Percentiles rank a stretch among this genome's conserved stretches.
These are phyloP conservation scores for Theobroma cacao DNA, from an alignment of 345 rosid species.

Conservation along the genomic window DNA sequence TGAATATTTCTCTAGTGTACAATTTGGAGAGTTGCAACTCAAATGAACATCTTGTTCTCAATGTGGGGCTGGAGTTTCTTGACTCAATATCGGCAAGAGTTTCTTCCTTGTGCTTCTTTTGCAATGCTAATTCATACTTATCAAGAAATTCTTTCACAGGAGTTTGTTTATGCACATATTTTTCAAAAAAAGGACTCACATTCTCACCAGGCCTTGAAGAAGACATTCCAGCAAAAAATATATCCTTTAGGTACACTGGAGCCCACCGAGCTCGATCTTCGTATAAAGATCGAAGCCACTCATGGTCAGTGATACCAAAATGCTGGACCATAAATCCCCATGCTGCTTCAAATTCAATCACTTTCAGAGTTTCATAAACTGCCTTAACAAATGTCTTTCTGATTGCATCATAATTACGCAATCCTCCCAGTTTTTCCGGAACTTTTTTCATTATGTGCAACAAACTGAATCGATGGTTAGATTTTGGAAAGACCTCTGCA, in stretches of 20 bases:
- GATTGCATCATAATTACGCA: constrained; percentile 49
- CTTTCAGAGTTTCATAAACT: constrained; percentile 54
- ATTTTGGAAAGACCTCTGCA: constrained; percentile 54
- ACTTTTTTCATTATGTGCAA: constrained; percentile 48
- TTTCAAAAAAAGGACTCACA: constrained; percentile 55
- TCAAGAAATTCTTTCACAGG: constrained; percentile 90
- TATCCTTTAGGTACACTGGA: constrained; percentile 78
- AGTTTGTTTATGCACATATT: constrained; percentile 69
- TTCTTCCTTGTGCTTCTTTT: constrained; percentile 75
- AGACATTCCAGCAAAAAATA: constrained; percentile 61
- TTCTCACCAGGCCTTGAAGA: constrained; percentile 52
- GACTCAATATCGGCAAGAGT: constrained; percentile 57
- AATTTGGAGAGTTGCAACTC: constrained; percentile 79
- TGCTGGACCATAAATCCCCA: constrained; percentile 68
- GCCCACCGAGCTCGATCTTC: constrained; percentile 80
- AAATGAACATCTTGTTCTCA: constrained; percentile 69
- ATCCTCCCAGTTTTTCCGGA: constrained; percentile 54
- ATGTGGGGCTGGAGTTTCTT: constrained; percentile 38
- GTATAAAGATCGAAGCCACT: constrained; percentile 64
- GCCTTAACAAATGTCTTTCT: constrained; percentile 48
- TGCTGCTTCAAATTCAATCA: constrained; percentile 64
- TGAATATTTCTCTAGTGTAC: constrained; percentile 65
- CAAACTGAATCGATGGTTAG: constrained; percentile 47
- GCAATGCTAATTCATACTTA: constrained; percentile 69
- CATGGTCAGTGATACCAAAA: constrained; percentile 53